Percentiles rank a stretch among this genome's conserved stretches.
These are phyloP conservation scores for Colletotrichum paranaense DNA, from an alignment of 2,329 filamentous ascomycete species.

Conservation along the genomic window DNA sequence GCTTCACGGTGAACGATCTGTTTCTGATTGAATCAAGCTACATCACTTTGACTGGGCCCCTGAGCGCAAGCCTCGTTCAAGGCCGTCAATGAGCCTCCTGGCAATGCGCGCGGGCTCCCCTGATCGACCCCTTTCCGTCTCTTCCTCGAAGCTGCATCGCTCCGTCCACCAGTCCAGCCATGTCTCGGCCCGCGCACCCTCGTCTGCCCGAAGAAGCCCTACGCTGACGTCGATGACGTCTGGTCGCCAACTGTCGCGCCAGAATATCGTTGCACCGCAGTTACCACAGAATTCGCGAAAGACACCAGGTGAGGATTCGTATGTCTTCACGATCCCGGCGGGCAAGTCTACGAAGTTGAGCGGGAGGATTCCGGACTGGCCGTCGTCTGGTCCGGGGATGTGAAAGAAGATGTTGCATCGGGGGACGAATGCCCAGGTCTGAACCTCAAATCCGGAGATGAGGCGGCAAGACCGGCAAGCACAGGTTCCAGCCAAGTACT, in stretches of 20 bases:
- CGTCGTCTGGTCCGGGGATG: conserved; percentile 35
- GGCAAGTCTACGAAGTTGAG: conserved; percentile 50
- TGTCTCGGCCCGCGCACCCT: conserved; percentile 64
- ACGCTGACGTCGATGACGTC: conserved; percentile 72
- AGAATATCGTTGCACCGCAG: conserved; percentile 75
- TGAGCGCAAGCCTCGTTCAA: conserved; percentile 42
- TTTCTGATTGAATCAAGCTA: background rate
- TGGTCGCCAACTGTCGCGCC: conserved; percentile 63
- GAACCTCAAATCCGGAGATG: conserved; percentile 70
- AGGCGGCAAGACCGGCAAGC: conserved; percentile 72
- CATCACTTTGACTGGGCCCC: background rate
- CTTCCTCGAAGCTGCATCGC: conserved; percentile 70
- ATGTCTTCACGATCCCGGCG: conserved; percentile 59
- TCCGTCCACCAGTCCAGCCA: conserved; percentile 73
- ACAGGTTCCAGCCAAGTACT: conserved; percentile 71
- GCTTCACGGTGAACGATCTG: background rate
- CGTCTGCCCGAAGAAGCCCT: conserved; percentile 63
- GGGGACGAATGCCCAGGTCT: conserved; percentile 75
- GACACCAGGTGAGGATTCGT: conserved; percentile 64
- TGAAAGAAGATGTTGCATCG: conserved; percentile 64
- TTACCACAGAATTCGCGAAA: conserved; percentile 69
- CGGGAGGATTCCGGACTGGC: conserved; percentile 24
- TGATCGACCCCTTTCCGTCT: conserved; percentile 49
- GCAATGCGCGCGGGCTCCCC: conserved; percentile 44
- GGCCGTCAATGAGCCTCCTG: conserved; percentile 39